phyloP scores from a whole-genome alignment of 768 basidiomycete genomes.

The Megacollybia marginata region DNA sequence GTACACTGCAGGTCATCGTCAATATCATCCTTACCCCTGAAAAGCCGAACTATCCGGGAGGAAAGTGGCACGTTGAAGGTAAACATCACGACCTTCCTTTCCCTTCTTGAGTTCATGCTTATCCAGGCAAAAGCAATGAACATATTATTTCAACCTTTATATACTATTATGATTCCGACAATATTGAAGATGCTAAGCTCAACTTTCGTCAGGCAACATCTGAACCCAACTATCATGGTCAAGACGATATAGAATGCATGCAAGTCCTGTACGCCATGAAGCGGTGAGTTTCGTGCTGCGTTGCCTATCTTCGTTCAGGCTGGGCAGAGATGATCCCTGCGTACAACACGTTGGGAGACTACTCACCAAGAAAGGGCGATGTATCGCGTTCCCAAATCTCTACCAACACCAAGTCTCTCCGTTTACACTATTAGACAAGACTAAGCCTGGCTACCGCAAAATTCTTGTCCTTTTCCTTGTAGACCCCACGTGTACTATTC shows the following conservation, averaged over 20 bases:
- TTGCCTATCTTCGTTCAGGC: neutral
- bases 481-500: neutral
- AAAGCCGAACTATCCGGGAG: slow-evolving; percentile 11
- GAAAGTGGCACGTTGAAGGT: slow-evolving; percentile 18
- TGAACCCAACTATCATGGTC: slow-evolving; percentile 7
- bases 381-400: neutral
- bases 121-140: slow-evolving; percentile 11
- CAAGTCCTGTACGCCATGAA: neutral
- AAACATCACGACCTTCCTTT: neutral
- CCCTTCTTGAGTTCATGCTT: neutral
- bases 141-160: slow-evolving; percentile 12
- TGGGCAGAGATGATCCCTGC: neutral
- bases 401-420: neutral
- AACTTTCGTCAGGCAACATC: slow-evolving; percentile 7
- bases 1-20: slow-evolving; percentile 27
- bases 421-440: neutral
- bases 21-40: slow-evolving; percentile 18
- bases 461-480: neutral
- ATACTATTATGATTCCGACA: slow-evolving; percentile 14
- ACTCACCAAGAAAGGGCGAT: neutral
- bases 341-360: neutral
- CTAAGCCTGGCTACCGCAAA: neutral
- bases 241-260: neutral
- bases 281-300: neutral
- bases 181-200: slow-evolving; percentile 9